Evolutionary conservation across 495 filamentous ascomycete genomes (phyloP), one percentile per base, ranked within the genome.

Genomic region (Penicillium manginii): DNA sequence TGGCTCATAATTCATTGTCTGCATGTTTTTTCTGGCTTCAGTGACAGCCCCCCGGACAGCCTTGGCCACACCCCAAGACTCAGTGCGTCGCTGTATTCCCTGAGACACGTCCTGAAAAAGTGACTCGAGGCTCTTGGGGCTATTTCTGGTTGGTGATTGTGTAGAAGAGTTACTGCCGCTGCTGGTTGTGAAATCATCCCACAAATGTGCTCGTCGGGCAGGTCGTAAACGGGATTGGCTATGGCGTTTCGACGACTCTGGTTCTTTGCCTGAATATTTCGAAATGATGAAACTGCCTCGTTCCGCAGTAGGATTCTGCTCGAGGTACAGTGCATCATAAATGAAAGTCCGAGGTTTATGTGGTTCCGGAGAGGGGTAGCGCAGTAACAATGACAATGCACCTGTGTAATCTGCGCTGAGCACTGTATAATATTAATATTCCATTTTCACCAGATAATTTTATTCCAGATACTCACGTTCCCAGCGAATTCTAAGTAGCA

Each of bases 401-500:
- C 84, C 83, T 15, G 91, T 93, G 67, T 96, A 93, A 69, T 98
- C 92, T 6, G 90, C 86, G 52, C 87, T 83, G 33, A 98, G 75
- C 22, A 98, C 91, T 96, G 54, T 17, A 12, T 12, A 15, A 61
- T 12, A 63, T 80, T 32, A 79, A 68, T 61, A 52, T 37, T 40
- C 17, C 15, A 43, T 17, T 29, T 5, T 17, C 8, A 43, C 19
- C 15, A 43, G 19, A 9, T 4, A 31, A 53, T 17, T 17, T 19
- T 1, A 22, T 17, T 15, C 32, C 1, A 42, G 39, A 48, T 19
- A 77, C 89, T 77, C 74, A 96, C 92, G 77, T 55, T 92, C 84
- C 93, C 93, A 97, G 54, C 93, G 84, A 58, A 98, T 90, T 35
- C 94, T 84, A 35, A 99, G 79, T 22, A 99, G 80, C 96, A 99